These are phyloP conservation scores for Cladorrhinum sp. DNA, from an alignment of 2,329 filamentous ascomycete species.

Conservation along the genomic window DNA sequence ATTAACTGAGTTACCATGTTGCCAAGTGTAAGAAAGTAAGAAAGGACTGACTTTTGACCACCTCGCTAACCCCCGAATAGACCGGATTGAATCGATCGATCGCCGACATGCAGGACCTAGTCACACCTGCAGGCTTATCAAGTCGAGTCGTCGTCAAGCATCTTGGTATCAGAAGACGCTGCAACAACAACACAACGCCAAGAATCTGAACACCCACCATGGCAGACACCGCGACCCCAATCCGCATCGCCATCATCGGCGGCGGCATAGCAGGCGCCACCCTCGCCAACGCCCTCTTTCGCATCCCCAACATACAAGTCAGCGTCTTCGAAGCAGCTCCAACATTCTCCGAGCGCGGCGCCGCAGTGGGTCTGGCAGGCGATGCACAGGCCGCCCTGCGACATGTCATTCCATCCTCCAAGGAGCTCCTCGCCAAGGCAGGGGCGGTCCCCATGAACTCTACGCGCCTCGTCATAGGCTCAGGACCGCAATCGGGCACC, in stretches of 20 bases:
- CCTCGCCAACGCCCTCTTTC: constrained; percentile 24
- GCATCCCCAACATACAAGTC: constrained; percentile 19
- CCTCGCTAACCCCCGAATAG: not conserved
- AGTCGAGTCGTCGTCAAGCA: no score
- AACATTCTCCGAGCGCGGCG: constrained; percentile 26
- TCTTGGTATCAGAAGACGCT: not conserved
- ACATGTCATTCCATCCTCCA: constrained; percentile 10
- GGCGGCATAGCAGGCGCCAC: constrained; percentile 26
- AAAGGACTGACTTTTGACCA: not conserved
- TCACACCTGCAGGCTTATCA: no score
- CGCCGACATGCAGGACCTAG: no score
- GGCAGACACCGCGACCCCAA: not conserved
- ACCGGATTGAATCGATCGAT: no score
- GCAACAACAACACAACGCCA: not conserved
- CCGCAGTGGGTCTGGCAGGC: constrained; percentile 22
- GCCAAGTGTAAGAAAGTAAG: not conserved
- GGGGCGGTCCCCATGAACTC: constrained; percentile 22
- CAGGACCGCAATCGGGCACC: constrained; percentile 14
- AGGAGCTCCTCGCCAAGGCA: constrained; percentile 16
- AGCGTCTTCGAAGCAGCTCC: constrained; percentile 27
- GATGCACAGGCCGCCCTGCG: constrained; percentile 21
- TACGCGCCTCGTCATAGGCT: constrained; percentile 18
- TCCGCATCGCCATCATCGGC: constrained; percentile 26
- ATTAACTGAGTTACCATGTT: no score
- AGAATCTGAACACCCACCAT: not conserved